phyloP scores from a whole-genome alignment of 345 rosid genomes.

The Turnera subulata region DNA sequence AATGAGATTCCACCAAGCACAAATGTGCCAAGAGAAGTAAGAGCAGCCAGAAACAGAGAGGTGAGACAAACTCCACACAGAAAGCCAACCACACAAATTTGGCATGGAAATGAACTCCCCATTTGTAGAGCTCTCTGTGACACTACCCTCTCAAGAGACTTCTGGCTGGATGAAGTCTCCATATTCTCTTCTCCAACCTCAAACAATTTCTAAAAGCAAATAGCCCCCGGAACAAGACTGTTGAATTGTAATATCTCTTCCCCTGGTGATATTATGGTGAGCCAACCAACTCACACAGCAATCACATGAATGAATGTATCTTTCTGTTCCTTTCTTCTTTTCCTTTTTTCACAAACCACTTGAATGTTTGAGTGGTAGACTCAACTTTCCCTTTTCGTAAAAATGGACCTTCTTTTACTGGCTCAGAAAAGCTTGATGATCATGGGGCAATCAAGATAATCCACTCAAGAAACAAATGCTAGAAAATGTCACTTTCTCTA shows the following conservation, averaged over 20 bases:
- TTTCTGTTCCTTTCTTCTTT: too few species aligned
- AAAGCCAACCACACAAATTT: constrained; percentile 83
- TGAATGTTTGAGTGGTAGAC: neutral
- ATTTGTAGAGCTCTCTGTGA: constrained; percentile 82
- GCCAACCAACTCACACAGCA: constrained; percentile 18
- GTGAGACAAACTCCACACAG: constrained; percentile 87
- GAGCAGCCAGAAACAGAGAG: constrained; percentile 74
- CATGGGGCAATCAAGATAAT: constrained; percentile 17
- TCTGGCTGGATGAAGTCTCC: constrained; percentile 58
- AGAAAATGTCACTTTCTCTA: constrained; percentile 13
- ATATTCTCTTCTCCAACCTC: constrained; percentile 19
- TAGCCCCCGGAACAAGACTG: neutral
- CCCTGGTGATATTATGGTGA: constrained; percentile 1
- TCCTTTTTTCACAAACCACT: too few species aligned
- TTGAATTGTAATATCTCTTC: neutral
- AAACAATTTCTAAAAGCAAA: neutral
- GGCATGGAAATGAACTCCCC: constrained; percentile 87
- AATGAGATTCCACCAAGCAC: constrained; percentile 51
- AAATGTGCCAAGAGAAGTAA: constrained; percentile 66
- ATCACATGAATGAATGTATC: constrained; percentile 26
- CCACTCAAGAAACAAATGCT: constrained; percentile 10
- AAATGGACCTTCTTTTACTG: neutral
- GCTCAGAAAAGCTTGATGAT: constrained; percentile 4
- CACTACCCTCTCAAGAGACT: constrained; percentile 69
- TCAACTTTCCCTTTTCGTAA: neutral